phyloP scores from a whole-genome alignment of 179 eudicot species.

The Actinidia arguta region DNA sequence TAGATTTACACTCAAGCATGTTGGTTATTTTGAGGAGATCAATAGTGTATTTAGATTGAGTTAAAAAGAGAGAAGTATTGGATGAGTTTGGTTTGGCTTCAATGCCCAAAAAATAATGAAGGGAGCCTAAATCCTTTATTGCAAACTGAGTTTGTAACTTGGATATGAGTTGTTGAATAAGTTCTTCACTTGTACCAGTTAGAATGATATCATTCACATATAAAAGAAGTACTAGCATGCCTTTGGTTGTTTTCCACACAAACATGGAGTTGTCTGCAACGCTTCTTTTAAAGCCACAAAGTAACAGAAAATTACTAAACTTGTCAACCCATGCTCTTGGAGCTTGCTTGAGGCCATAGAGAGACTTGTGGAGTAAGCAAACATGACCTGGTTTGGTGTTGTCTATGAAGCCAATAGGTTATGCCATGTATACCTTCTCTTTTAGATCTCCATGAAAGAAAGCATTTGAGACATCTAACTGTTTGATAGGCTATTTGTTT shows the following conservation, averaged over 20 bases:
- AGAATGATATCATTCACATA: not conserved
- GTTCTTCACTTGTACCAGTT: not conserved
- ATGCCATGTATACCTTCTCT: not conserved
- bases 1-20: not conserved
- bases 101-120: not conserved
- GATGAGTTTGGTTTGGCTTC: no score
- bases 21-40: not conserved
- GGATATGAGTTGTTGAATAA: not conserved
- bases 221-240: not conserved
- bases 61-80: not conserved
- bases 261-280: not conserved
- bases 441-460: not conserved
- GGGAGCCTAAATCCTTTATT: not conserved
- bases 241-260: not conserved
- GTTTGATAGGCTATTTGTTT: not conserved
- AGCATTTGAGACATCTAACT: not conserved
- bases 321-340: not conserved
- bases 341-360: not conserved
- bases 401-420: not conserved
- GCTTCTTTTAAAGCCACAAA: not conserved
- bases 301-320: not conserved
- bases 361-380: not conserved
- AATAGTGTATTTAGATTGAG: not conserved
- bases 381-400: not conserved
- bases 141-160: not conserved